phyloP scores from a whole-genome alignment of 2,329 filamentous ascomycete genomes.

The Aspergillus versicolor region DNA sequence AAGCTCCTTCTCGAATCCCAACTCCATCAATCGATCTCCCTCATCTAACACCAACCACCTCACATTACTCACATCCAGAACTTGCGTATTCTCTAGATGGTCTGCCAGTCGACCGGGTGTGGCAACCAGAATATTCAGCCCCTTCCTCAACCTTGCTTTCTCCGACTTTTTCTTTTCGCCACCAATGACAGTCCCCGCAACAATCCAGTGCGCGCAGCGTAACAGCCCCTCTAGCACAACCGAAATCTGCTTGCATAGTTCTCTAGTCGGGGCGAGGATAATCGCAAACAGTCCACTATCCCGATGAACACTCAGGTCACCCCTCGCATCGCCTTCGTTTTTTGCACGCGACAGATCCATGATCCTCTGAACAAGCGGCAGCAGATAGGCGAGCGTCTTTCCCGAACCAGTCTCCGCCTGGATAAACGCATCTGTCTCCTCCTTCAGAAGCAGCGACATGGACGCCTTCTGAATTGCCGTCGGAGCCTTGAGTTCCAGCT shows the following conservation, averaged over 20 bases:
- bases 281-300: constrained; percentile 91
- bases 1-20: constrained; percentile 94
- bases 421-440: constrained; percentile 87
- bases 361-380: constrained; percentile 88
- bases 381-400: constrained; percentile 93
- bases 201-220: constrained; percentile 89
- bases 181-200: constrained; percentile 79
- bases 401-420: constrained; percentile 97
- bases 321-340: constrained; percentile 34
- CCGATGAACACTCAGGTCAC: constrained; percentile 64
- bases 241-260: constrained; percentile 91
- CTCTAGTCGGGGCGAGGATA: constrained; percentile 88
- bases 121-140: constrained; percentile 91
- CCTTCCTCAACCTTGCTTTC: constrained; percentile 90
- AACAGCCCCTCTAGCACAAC: constrained; percentile 81
- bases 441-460: constrained; percentile 74
- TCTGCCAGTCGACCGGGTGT: constrained; percentile 89
- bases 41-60: constrained; percentile 94
- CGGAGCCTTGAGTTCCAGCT: constrained; percentile 84
- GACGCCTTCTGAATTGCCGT: constrained; percentile 93
- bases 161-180: constrained; percentile 76
- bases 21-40: constrained; percentile 96
- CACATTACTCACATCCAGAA: constrained; percentile 81
- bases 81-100: constrained; percentile 89
- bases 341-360: constrained; percentile 64